phyloP scores from a whole-genome alignment of 1,284 basidiomycete species.

The Schizophyllum commune region DNA sequence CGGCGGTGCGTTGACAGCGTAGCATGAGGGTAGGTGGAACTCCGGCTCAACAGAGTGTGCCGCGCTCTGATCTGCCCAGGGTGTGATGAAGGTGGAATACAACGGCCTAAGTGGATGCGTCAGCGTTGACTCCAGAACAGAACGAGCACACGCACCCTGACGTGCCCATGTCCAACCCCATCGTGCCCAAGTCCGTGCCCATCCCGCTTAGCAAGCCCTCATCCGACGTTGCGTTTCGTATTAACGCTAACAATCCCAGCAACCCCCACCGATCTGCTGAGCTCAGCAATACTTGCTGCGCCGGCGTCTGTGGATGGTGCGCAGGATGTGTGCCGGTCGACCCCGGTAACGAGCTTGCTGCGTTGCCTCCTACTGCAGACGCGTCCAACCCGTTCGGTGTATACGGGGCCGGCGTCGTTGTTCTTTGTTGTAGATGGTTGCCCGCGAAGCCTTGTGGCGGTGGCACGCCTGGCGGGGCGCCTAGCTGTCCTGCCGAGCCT shows the following conservation, averaged over 20 bases:
- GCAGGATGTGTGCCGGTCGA: slow-evolving; percentile 24
- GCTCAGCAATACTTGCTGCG: slow-evolving; percentile 89
- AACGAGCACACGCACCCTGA: slow-evolving; percentile 38
- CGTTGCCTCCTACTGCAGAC: slow-evolving; percentile 13
- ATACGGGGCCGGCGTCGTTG: slow-evolving; percentile 27
- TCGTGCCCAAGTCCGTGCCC: slow-evolving; percentile 88
- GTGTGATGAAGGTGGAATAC: slow-evolving; percentile 93
- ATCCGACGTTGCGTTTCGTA: slow-evolving; percentile 80
- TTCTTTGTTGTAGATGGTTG: slow-evolving; percentile 20
- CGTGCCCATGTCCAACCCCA: slow-evolving; percentile 87
- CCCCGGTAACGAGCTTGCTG: slow-evolving; percentile 21
- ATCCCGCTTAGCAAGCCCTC: slow-evolving; percentile 83
- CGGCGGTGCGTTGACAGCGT: slow-evolving; percentile 83
- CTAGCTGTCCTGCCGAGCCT: slow-evolving; percentile 1
- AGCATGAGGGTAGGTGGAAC: slow-evolving; percentile 89
- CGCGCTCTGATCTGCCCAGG: slow-evolving; percentile 88
- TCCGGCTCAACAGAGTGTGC: slow-evolving; percentile 84
- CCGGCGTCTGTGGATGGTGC: slow-evolving; percentile 76
- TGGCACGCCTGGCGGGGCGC: slow-evolving; percentile 44
- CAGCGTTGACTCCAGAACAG: neutral
- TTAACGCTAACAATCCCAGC: slow-evolving; percentile 82
- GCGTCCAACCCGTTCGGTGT: slow-evolving; percentile 31
- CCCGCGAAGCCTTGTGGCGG: slow-evolving; percentile 33
- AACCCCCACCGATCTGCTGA: slow-evolving; percentile 96
- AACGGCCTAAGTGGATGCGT: slow-evolving; percentile 37